Evolutionary conservation across 306 rosid species (phyloP), one percentile per base, ranked within the genome.

Genomic region (Quercus dentata): DNA sequence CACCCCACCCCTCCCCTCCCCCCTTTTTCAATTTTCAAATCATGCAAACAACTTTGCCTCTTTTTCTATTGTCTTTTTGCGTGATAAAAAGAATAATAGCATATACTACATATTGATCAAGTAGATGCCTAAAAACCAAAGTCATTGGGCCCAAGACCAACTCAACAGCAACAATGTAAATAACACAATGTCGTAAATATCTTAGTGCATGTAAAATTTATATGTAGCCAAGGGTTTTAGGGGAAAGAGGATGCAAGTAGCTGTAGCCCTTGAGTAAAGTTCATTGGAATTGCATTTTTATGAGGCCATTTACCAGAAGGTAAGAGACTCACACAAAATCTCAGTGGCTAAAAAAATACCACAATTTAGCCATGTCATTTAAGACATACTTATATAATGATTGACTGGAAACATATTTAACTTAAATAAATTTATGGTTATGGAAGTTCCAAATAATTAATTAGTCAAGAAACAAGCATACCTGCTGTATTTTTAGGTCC

Each of bases 401-500:
- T 61, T 4, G 17, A 61, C 35, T 25, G 27, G 9, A 5, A 69
- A 41, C 68, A 3, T 46, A 28, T 72, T 38, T 38, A 17, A 51
- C 2, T 13, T 14, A 59, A 71, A 55, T 71, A 5, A 52, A 76
- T 52, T 15, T 76, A 35, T 12, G 30, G 69, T 70, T 59, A 57
- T 72, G 71, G 41, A 76, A 84, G 11, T 25, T 25, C 25, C 25
- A 77, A 17, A 56, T 69, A 38, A 69, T 56, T 11, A 10, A 30
- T 20, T 14, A 79, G 35, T 21, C 14, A 10, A 80, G 27, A 67
- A 68, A 46, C 52, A 63, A 77, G 52, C 56, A 74, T 87, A 94
- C 98, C 97, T 91, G 90, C 76, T 84, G 83, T 79, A 94, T 94
- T 90, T 88, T 90, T 76, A 83, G 25, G 58, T 94, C 97, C 88